These are phyloP conservation scores for Penicillium sp. DNA, from an alignment of 2,329 filamentous ascomycete species.

Conservation along the genomic window DNA sequence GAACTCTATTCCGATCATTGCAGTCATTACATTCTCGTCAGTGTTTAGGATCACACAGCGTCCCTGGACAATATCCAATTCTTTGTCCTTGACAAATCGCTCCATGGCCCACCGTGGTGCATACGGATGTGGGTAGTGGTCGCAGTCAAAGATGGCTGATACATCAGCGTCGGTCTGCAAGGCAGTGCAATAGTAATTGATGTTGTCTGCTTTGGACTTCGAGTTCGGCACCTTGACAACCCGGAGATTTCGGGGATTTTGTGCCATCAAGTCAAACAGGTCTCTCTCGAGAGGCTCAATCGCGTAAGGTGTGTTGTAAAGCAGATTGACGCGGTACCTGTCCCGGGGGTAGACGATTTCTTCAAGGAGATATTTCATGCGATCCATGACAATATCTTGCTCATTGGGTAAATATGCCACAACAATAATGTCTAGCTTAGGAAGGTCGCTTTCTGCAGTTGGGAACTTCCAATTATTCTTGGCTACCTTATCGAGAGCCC, in stretches of 20 bases:
- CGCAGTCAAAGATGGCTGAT: slow-evolving; percentile 49
- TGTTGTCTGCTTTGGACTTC: slow-evolving; percentile 49
- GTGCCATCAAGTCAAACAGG: slow-evolving; percentile 34
- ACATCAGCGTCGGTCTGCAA: slow-evolving; percentile 42
- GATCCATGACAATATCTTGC: slow-evolving; percentile 48
- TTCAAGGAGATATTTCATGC: slow-evolving; percentile 44
- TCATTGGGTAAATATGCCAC: slow-evolving; percentile 52
- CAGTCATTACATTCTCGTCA: slow-evolving; percentile 40
- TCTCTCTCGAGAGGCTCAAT: slow-evolving; percentile 46
- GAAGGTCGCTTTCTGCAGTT: slow-evolving; percentile 38
- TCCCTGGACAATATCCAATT: slow-evolving; percentile 48
- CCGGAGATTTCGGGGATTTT: slow-evolving; percentile 36
- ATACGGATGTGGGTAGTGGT: slow-evolving; percentile 50
- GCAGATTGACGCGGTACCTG: slow-evolving; percentile 45
- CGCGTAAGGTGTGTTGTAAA: slow-evolving; percentile 47
- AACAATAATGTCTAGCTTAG: slow-evolving; percentile 45
- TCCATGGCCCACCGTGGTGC: slow-evolving; percentile 48
- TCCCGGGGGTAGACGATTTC: slow-evolving; percentile 45
- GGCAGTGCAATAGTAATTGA: slow-evolving; percentile 47
- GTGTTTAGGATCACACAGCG: slow-evolving; percentile 50
- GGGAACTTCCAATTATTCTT: slow-evolving; percentile 41
- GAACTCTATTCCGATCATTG: slow-evolving; percentile 49
- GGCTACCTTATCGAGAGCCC: slow-evolving; percentile 33
- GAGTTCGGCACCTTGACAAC: slow-evolving; percentile 48
- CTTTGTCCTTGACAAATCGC: slow-evolving; percentile 40